Percentiles rank a stretch among this genome's conserved stretches.
These are phyloP conservation scores for Acer saccharum DNA, from an alignment of 345 rosid genomes.

Conservation along the genomic window DNA sequence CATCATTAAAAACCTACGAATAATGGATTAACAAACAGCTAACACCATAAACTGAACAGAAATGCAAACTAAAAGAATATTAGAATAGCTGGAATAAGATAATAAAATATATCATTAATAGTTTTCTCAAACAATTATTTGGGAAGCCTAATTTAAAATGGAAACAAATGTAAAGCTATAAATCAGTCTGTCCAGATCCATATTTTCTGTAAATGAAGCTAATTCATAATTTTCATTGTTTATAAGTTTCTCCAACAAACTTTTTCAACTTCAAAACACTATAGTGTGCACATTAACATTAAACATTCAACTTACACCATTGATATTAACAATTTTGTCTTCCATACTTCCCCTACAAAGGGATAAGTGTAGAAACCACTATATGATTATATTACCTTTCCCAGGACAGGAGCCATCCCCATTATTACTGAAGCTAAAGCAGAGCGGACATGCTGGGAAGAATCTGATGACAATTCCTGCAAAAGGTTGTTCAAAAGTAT, in stretches of 20 bases:
- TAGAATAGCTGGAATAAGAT: background rate
- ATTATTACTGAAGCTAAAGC: conserved; percentile 98
- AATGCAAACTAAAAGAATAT: background rate
- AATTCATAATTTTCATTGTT: background rate
- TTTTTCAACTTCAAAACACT: background rate
- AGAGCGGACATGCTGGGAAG: conserved; percentile 97
- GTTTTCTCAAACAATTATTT: background rate
- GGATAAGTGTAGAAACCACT: background rate
- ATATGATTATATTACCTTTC: conserved; percentile 39
- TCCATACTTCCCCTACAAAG: background rate
- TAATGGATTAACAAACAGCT: background rate
- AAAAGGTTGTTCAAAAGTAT: conserved; percentile 23
- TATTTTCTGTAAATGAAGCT: background rate
- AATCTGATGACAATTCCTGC: conserved; percentile 93
- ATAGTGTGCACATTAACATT: background rate
- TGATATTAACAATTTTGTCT: background rate
- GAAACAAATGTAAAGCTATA: background rate
- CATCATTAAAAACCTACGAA: background rate
- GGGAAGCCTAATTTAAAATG: background rate
- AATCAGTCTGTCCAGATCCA: background rate
- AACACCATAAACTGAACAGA: background rate
- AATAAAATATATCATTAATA: background rate
- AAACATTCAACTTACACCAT: background rate
- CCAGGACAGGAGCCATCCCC: conserved; percentile 97
- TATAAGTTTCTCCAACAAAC: background rate